Percentiles rank a stretch among this genome's conserved stretches.
These are phyloP conservation scores for Claviceps fusiformis DNA, from an alignment of 2,329 filamentous ascomycete genomes.

Conservation along the genomic window DNA sequence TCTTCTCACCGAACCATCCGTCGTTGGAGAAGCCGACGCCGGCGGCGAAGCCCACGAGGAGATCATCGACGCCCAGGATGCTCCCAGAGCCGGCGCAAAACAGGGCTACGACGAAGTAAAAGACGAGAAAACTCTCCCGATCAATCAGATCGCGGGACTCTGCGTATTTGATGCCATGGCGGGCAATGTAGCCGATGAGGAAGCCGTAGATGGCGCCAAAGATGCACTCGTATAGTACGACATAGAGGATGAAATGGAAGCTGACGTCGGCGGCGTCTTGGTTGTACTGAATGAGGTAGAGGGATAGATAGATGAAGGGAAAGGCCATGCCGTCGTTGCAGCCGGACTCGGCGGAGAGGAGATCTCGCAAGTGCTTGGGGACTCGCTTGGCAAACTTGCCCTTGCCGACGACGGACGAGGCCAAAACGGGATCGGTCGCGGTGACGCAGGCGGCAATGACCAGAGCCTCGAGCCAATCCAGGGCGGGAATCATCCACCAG, in stretches of 20 bases:
- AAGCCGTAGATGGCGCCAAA: constrained; percentile 88
- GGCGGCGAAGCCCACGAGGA: constrained; percentile 86
- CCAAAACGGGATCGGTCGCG: constrained; percentile 90
- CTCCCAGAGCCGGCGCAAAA: constrained; percentile 93
- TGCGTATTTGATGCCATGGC: constrained; percentile 78
- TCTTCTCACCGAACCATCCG: constrained; percentile 97
- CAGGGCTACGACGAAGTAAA: constrained; percentile 92
- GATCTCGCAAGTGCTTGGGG: constrained; percentile 89
- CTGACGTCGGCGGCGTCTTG: constrained; percentile 54
- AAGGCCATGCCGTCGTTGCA: constrained; percentile 99
- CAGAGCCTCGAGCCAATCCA: constrained; percentile 84
- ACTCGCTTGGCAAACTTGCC: constrained; percentile 97
- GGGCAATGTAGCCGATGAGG: constrained; percentile 71
- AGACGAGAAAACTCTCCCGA: constrained; percentile 92
- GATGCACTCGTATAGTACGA: constrained; percentile 88
- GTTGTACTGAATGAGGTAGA: constrained; percentile 79
- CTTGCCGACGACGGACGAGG: constrained; percentile 95
- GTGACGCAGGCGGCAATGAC: constrained; percentile 86
- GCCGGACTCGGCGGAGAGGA: constrained; percentile 90
- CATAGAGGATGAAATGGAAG: constrained; percentile 79
- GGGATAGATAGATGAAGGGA: constrained; percentile 84
- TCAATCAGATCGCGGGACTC: constrained; percentile 81
- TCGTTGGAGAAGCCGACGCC: constrained; percentile 99
- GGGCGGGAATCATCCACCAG: constrained; percentile 70
- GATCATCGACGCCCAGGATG: constrained; percentile 80